phyloP scores from a whole-genome alignment of 345 rosid genomes.

The Draba incana region DNA sequence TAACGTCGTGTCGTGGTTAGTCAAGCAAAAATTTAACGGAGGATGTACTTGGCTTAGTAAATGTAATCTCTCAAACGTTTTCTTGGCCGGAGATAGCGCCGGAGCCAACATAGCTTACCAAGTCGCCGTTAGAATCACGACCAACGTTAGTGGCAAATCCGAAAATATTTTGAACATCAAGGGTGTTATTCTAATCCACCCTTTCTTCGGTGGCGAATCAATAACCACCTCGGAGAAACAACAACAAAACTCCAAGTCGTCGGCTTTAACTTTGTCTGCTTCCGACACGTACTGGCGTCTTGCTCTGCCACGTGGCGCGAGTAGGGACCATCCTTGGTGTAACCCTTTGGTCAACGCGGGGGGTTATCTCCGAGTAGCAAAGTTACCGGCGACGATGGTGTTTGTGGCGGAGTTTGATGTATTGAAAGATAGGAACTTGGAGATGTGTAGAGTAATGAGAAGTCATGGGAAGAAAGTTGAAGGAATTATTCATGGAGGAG shows the following conservation, averaged over 20 bases:
- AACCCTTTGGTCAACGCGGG: conserved; percentile 49
- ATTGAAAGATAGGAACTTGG: conserved; percentile 62
- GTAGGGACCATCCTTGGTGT: conserved; percentile 84
- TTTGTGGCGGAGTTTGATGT: conserved; percentile 73
- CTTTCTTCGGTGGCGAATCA: conserved; percentile 72
- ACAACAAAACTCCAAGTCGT: conserved; percentile 43
- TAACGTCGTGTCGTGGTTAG: conserved; percentile 59
- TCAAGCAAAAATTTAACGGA: conserved; percentile 49
- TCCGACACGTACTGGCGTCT: conserved; percentile 84
- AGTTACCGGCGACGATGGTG: conserved; percentile 51
- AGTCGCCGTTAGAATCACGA: conserved; percentile 46
- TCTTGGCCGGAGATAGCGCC: conserved; percentile 74
- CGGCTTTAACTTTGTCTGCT: conserved; percentile 61
- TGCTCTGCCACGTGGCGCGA: conserved; percentile 67
- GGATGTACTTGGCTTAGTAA: conserved; percentile 53
- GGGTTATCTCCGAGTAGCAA: conserved; percentile 31
- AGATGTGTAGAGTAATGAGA: conserved; percentile 55
- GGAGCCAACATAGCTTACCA: conserved; percentile 71
- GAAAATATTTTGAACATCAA: conserved; percentile 40
- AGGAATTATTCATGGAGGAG: conserved; percentile 58
- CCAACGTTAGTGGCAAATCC: conserved; percentile 9
- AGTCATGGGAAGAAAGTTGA: conserved; percentile 61
- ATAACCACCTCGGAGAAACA: conserved; percentile 61
- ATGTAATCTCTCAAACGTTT: conserved; percentile 53
- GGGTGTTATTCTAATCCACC: conserved; percentile 64